Evolutionary conservation across 768 basidiomycete genomes (phyloP), one percentile per base, ranked within the genome.

Genomic region (Amanita jacksonii): DNA sequence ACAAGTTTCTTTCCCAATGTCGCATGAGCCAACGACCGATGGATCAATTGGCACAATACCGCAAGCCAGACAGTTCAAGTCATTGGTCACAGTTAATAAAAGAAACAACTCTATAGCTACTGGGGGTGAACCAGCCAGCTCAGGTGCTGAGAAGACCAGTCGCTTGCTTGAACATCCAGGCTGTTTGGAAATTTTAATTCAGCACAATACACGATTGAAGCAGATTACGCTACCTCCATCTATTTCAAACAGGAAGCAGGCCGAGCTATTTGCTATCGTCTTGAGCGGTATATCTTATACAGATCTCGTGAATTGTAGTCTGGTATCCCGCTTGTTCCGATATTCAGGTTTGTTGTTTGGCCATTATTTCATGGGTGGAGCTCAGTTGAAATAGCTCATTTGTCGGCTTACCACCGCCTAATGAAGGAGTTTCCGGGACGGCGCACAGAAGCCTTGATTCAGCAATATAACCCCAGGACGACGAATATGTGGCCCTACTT

Each of bases 401-500:
- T 82, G 3, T 78, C 82, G 8, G 82, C 84, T 0, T 53, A 56
- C 9, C 58, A 68, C 41, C 69, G 72, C 27, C 66, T 87, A 12
- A 63, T 58, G 18, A 45, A 64, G 27, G 36, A 12, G 84, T 73
- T 52, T 34, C 64, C 60, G 78, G 33, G 59, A 62, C 13, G n/a
- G 32, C 16, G 46, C 15, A 40, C 46, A 15, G 37, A 45, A 32
- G 27, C 49, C 1, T 41, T 77, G 5, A 48, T 74, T 38, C 46
- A 59, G 35, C 55, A 57, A 8, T 61, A 73, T 51, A 58, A 71
- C 12, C 58, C 46, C 16, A 67, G 64, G 13, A 77, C 69, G 60
- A 74, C 69, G 1, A 77, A 86, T 50, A 64, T 81, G 54, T 88
- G 85, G 85, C 81, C 84, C 5, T 86, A 86, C 56, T 66, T 85